Percentiles rank a stretch among this genome's conserved stretches.
phyloP scores from a whole-genome alignment of 257 asterid species.

The Rauvolfia tetraphylla region DNA sequence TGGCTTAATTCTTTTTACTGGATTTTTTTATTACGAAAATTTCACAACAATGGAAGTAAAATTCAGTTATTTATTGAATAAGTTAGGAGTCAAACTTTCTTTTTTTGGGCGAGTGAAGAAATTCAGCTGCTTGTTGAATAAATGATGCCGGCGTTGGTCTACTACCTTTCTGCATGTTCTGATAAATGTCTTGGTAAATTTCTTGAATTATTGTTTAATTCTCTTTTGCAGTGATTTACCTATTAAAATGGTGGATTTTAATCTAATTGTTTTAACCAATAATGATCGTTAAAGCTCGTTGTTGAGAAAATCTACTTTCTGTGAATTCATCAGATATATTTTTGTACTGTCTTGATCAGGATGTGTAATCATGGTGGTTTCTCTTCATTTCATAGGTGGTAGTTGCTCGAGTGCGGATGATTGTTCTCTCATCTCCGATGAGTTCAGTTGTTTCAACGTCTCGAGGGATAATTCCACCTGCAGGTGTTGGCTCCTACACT shows the following conservation, averaged over 20 bases:
- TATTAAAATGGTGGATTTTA: neutral
- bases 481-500: slow-evolving; percentile 45
- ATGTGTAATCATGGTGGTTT: neutral
- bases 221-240: neutral
- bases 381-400: slow-evolving; percentile 19
- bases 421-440: slow-evolving; percentile 47
- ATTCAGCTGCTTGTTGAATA: neutral
- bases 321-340: neutral
- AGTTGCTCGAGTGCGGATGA: slow-evolving; percentile 39
- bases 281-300: neutral
- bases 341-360: neutral
- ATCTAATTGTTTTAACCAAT: neutral
- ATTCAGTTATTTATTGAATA: neutral
- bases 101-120: neutral
- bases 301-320: neutral
- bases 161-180: neutral
- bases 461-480: slow-evolving; percentile 40
- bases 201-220: neutral
- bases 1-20: neutral
- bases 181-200: neutral
- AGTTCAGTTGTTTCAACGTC: slow-evolving; percentile 60
- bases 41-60: neutral
- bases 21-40: neutral
- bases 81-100: neutral
- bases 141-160: neutral